These are phyloP conservation scores for Termitomyces sp. DNA, from an alignment of 768 basidiomycete species.

Conservation along the genomic window DNA sequence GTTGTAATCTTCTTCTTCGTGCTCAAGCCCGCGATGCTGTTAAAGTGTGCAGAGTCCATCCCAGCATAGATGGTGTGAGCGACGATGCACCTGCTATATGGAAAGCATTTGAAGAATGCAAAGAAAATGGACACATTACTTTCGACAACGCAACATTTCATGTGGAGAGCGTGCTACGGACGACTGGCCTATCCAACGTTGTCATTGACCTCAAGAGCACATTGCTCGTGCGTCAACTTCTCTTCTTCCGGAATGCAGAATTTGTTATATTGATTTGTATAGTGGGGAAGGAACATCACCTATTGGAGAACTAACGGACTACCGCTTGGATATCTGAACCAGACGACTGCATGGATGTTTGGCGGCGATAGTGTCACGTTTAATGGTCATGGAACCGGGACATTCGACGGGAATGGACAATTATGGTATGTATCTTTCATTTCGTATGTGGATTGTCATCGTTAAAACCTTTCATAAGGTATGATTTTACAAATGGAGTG, in stretches of 20 bases:
- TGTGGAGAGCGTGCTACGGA: slow-evolving; percentile 26
- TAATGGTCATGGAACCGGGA: slow-evolving; percentile 27
- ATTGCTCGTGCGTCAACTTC: slow-evolving; percentile 23
- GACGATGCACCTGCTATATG: slow-evolving; percentile 21
- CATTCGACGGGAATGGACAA: slow-evolving; percentile 38
- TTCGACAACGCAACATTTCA: slow-evolving; percentile 28
- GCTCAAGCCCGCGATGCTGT: not conserved
- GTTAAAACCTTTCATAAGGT: slow-evolving; percentile 18
- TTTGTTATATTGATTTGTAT: not conserved
- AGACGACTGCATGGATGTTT: slow-evolving; percentile 31
- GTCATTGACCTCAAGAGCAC: slow-evolving; percentile 29
- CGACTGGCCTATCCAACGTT: slow-evolving; percentile 26
- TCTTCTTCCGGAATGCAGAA: not conserved
- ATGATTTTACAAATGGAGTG: slow-evolving; percentile 29
- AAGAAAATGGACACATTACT: slow-evolving; percentile 15
- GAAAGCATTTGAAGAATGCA: slow-evolving; percentile 13
- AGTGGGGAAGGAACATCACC: slow-evolving; percentile 30
- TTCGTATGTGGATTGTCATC: not conserved
- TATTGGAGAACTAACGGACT: slow-evolving; percentile 32
- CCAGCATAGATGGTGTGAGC: slow-evolving; percentile 17
- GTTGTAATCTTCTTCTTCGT: not conserved
- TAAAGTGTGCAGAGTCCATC: slow-evolving; percentile 14
- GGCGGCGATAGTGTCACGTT: slow-evolving; percentile 26
- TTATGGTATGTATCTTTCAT: slow-evolving; percentile 23
- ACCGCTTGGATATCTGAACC: slow-evolving; percentile 29